Percentiles rank a stretch among this genome's conserved stretches.
Conservation (phyloP, 2,329 filamentous ascomycete genomes). For the Pestalotiopsis sp. region DNA sequence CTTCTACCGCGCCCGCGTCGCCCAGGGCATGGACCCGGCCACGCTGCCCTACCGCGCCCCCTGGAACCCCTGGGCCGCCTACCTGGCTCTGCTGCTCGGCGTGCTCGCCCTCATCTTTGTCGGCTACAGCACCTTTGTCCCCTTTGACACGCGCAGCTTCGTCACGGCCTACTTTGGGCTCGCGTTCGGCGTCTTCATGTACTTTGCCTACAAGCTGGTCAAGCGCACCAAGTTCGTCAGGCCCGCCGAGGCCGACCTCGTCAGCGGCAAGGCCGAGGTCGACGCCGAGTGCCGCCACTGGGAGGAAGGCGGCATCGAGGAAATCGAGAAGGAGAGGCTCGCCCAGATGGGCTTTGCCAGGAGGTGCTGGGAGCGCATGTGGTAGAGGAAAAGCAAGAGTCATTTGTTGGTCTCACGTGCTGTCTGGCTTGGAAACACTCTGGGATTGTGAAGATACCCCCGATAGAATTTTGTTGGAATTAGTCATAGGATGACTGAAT, state of each 20-base stretch:
- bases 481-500: too few relatives aligned
- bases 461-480: too few relatives aligned
- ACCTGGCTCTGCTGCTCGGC: slow-evolving; percentile 48
- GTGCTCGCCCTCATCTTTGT: slow-evolving; percentile 54
- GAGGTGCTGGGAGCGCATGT: slow-evolving; percentile 40
- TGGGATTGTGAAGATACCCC: neutral
- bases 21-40: slow-evolving; percentile 49
- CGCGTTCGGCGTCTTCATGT: slow-evolving; percentile 57
- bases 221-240: slow-evolving; percentile 60
- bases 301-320: slow-evolving; percentile 48
- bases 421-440: neutral
- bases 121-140: slow-evolving; percentile 57
- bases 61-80: slow-evolving; percentile 54
- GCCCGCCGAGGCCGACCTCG: slow-evolving; percentile 61
- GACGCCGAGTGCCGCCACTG: slow-evolving; percentile 53
- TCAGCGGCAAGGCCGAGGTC: slow-evolving; percentile 65
- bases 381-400: slow-evolving; percentile 26
- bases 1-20: slow-evolving; percentile 54
- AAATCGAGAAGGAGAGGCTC: slow-evolving; percentile 40
- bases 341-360: slow-evolving; percentile 35
- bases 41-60: slow-evolving; percentile 51
- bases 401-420: neutral
- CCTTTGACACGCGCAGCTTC: slow-evolving; percentile 50
- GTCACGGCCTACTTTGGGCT: slow-evolving; percentile 56
- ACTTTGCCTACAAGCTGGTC: slow-evolving; percentile 66